Evolutionary conservation across 2,329 filamentous ascomycete species (phyloP).

Genomic region (Rhinocladiella mackenziei): DNA sequence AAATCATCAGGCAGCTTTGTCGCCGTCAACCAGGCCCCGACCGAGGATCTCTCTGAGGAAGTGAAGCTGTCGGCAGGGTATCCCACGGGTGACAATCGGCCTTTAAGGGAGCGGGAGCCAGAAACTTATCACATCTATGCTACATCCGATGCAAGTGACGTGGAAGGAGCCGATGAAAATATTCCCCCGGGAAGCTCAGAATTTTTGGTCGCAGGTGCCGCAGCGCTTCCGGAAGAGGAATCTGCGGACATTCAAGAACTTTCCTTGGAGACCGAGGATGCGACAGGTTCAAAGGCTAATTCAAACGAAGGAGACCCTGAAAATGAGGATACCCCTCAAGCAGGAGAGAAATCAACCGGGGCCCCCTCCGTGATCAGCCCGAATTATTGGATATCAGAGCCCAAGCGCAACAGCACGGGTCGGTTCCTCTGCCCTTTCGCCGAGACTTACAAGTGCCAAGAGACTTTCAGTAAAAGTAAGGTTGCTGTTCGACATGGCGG

Average conservation of each 20-base stretch:
- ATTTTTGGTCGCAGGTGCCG: neutral
- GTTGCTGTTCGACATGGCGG: slow-evolving; percentile 21
- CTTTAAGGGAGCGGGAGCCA: slow-evolving; percentile 23
- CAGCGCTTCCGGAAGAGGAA: neutral
- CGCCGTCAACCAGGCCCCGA: slow-evolving; percentile 2
- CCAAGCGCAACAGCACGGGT: neutral
- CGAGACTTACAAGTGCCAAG: slow-evolving; percentile 13
- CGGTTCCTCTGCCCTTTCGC: slow-evolving; percentile 23
- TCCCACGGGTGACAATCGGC: slow-evolving; percentile 1
- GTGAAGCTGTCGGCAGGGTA: neutral
- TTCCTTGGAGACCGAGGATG: too few relatives aligned
- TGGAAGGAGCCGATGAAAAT: neutral
- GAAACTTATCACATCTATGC: slow-evolving; percentile 28
- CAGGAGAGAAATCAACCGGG: neutral
- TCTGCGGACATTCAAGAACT: too few relatives aligned
- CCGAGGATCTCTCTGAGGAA: slow-evolving; percentile 3
- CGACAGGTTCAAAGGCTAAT: too few relatives aligned
- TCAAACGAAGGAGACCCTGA: too few relatives aligned
- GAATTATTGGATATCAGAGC: neutral
- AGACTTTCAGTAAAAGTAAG: slow-evolving; percentile 18
- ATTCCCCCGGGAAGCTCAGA: neutral
- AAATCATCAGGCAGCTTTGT: slow-evolving; percentile 3
- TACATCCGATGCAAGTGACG: slow-evolving; percentile 17
- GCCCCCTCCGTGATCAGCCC: neutral
- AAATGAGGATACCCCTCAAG: too few relatives aligned